These are phyloP conservation scores for Aspergillus carlsbadensis DNA, from an alignment of 495 filamentous ascomycete genomes.

Conservation along the genomic window DNA sequence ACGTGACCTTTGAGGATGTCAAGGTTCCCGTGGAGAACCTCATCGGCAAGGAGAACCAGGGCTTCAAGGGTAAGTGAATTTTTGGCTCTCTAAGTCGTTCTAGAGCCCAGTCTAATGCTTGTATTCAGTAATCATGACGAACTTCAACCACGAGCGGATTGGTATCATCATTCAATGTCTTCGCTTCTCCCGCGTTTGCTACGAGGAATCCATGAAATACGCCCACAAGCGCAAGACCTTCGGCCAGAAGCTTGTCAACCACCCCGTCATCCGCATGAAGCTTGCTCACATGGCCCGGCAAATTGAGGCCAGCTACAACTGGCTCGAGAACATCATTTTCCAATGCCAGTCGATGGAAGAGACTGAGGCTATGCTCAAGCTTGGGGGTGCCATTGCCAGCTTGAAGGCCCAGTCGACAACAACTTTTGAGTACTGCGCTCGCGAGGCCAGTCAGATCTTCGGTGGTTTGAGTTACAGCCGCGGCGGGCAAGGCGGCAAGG, in stretches of 20 bases:
- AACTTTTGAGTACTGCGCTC: slow-evolving; percentile 96
- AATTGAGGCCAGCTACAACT: slow-evolving; percentile 93
- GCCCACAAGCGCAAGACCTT: slow-evolving; percentile 95
- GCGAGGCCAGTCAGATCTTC: slow-evolving; percentile 96
- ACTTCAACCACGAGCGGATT: slow-evolving; percentile 99
- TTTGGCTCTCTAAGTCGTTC: background rate
- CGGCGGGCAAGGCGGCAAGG: slow-evolving; percentile 93
- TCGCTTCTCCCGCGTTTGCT: slow-evolving; percentile 95
- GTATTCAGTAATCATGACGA: slow-evolving; percentile 81
- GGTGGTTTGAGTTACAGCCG: slow-evolving; percentile 90
- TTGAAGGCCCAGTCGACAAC: slow-evolving; percentile 90
- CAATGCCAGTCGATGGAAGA: slow-evolving; percentile 92
- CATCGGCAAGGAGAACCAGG: slow-evolving; percentile 95
- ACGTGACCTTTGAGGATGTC: slow-evolving; percentile 96
- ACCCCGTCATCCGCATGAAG: slow-evolving; percentile 97
- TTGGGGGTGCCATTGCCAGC: slow-evolving; percentile 90
- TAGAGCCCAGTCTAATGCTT: slow-evolving; percentile 6
- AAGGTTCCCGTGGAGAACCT: slow-evolving; percentile 98
- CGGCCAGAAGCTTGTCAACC: slow-evolving; percentile 91
- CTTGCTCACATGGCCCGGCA: slow-evolving; percentile 97
- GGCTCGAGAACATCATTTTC: slow-evolving; percentile 95
- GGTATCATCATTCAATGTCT: slow-evolving; percentile 97
- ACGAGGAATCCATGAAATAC: slow-evolving; percentile 93
- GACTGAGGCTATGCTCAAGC: slow-evolving; percentile 91
- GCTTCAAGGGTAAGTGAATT: slow-evolving; percentile 70